A percentile compares a stretch with the other conserved stretches of the same genome.
These are phyloP conservation scores for Rhytidiadelphus loreus DNA, from an alignment of 225 moss, liverwort and hornwort genomes.

Conservation along the genomic window DNA sequence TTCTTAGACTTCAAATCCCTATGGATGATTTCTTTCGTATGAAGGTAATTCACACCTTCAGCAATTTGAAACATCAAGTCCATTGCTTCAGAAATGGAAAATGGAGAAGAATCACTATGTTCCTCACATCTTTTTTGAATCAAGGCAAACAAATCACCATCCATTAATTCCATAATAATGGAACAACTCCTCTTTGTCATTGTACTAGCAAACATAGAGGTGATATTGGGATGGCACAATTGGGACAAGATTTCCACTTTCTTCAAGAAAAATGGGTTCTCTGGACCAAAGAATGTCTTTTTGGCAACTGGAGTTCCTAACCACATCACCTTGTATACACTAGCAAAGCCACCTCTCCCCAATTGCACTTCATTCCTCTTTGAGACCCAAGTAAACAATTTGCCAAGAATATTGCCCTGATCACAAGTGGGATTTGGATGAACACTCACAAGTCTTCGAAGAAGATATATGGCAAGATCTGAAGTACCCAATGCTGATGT, in stretches of 20 bases:
- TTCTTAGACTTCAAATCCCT: background rate
- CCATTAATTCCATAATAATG: background rate
- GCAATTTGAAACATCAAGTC: background rate
- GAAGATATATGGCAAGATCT: background rate
- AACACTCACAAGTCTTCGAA: background rate
- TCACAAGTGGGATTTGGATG: background rate
- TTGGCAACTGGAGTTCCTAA: background rate
- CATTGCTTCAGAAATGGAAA: background rate
- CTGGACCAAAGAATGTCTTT: background rate
- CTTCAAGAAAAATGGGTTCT: background rate
- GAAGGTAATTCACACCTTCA: background rate
- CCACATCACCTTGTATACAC: background rate
- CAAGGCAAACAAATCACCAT: background rate
- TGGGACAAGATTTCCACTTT: background rate
- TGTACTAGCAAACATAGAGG: background rate
- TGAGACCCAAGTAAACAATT: background rate
- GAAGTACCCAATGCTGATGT: background rate
- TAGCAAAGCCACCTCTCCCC: background rate
- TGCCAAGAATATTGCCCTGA: background rate
- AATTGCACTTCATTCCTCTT: background rate
- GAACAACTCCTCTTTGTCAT: background rate
- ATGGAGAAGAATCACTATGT: background rate
- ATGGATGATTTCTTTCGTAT: background rate
- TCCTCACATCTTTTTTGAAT: background rate
- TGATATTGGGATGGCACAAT: background rate